Percentiles rank a stretch among this genome's conserved stretches.
These are phyloP conservation scores for Aspergillus carbonarius DNA, from an alignment of 2,329 filamentous ascomycete species.

Conservation along the genomic window DNA sequence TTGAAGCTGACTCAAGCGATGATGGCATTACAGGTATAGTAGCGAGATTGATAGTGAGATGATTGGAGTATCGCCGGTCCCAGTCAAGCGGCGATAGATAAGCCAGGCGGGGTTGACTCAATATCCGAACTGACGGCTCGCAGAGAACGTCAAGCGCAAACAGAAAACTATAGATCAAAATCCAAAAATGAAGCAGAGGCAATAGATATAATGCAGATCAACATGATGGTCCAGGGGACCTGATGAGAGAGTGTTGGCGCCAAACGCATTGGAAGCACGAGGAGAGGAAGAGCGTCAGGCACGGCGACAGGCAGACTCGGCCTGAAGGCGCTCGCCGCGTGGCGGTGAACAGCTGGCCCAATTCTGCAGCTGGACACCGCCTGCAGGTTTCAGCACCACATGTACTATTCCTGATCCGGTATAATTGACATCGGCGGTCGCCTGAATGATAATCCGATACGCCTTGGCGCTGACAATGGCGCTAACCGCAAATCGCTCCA, in stretches of 20 bases:
- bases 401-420: neutral
- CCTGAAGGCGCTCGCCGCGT: slow-evolving; percentile 15
- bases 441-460: slow-evolving; percentile 10
- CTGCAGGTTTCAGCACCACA: neutral
- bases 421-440: neutral
- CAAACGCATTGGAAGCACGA: slow-evolving; percentile 14
- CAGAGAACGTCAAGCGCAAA: neutral
- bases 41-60: neutral
- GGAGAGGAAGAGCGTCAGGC: slow-evolving; percentile 3
- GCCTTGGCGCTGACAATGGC: neutral
- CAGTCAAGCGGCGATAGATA: slow-evolving; percentile 2
- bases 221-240: slow-evolving; percentile 23
- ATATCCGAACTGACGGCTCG: slow-evolving; percentile 1
- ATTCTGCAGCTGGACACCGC: slow-evolving; percentile 11
- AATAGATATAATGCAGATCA: slow-evolving; percentile 12
- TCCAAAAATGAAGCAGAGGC: neutral
- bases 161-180: slow-evolving; percentile 7
- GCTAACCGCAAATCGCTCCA: neutral
- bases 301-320: neutral
- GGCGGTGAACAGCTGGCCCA: slow-evolving; percentile 18
- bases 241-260: slow-evolving; percentile 10
- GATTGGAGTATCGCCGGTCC: neutral
- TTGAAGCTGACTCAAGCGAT: slow-evolving; percentile 27
- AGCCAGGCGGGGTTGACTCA: slow-evolving; percentile 4
- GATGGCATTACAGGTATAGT: slow-evolving; percentile 28